Percentiles rank a stretch among this genome's conserved stretches.
phyloP scores from a whole-genome alignment of 495 filamentous ascomycete species.

The Penicillium macrosclerotiorum region DNA sequence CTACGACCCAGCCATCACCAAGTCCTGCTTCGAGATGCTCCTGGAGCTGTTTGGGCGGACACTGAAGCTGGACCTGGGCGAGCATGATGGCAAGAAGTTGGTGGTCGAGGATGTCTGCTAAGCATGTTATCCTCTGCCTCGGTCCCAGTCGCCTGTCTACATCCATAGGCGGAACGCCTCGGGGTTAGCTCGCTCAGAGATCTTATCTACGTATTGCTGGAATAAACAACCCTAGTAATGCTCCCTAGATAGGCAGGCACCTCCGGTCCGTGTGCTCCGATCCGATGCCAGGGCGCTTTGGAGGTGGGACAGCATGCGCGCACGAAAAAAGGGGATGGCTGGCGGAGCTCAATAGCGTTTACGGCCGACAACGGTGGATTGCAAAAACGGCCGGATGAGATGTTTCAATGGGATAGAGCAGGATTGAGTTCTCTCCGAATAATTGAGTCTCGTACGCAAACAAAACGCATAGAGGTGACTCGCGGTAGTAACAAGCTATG shows the following conservation, averaged over 20 bases:
- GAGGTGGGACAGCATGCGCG: background rate
- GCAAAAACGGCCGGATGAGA: background rate
- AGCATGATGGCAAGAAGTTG: slow-evolving; percentile 44
- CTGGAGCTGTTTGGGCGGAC: slow-evolving; percentile 80
- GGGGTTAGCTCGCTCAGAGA: too few species aligned
- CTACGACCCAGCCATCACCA: slow-evolving; percentile 83
- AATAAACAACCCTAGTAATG: too few species aligned
- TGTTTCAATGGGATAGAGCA: background rate
- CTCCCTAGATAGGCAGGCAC: too few species aligned
- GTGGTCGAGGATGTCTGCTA: slow-evolving; percentile 61
- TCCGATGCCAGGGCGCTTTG: background rate
- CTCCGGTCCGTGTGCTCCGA: too few species aligned
- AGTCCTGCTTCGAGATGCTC: slow-evolving; percentile 90
- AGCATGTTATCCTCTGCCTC: too few species aligned
- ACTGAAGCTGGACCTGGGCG: slow-evolving; percentile 75
- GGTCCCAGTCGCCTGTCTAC: too few species aligned
- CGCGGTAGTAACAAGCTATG: too few species aligned
- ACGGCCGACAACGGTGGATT: background rate
- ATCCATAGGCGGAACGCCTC: too few species aligned
- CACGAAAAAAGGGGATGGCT: slow-evolving; percentile 1
- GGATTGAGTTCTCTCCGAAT: background rate
- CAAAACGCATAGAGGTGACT: too few species aligned
- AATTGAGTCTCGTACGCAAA: too few species aligned
- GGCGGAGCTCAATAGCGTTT: background rate
- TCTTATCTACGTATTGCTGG: too few species aligned